Evolutionary conservation across 345 rosid genomes (phyloP), one percentile per base, ranked within the genome.

Genomic region (Citrus glauca): DNA sequence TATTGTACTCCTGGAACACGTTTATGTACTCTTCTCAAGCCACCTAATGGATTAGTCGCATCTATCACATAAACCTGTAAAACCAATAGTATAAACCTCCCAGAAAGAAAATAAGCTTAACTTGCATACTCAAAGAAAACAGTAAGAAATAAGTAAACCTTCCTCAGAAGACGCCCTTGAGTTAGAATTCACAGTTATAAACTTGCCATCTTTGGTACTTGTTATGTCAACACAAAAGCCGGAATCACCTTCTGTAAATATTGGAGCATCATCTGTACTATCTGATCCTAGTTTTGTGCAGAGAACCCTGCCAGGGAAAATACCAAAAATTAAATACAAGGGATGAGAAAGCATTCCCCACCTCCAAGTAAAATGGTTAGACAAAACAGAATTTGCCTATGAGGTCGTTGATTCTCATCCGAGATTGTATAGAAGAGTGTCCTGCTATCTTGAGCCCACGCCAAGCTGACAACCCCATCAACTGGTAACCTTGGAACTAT

Each of bases 151-250:
- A 80, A 80, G 81, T 82, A 70, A 82, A 82, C 95, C 88, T 91
- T 91, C 95, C 98, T 95, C 95, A 4, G 98, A 95, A 79, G 98
- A 95, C 78, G 94, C 89, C 89, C 98, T 91, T 72, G 98, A 91
- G 81, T 93, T 93, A 37, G 98, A 95, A 89, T 95, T 95, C 84
- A 95, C 89, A 71, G 98, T 91, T 50, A 93, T 90, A 80, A 93
- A 95, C 90, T 91, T 91, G 86, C 95, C 98, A 81, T 95, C 98
- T 91, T 95, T 95, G 16, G 98, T 95, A 75, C 88, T 86, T 62
- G 98, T 88, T 82, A 93, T 86, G 84, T 95, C 98, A 76, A 95
- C 95, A 84, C 95, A 93, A 79, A 87, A 93, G 77, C 90, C 84
- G 32, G 94, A 78, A 82, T 95, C 92, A 61, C 42, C 87, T 86